Conservation (phyloP, 176 grass and related monocot species). For the Cenchrus americanus region DNA sequence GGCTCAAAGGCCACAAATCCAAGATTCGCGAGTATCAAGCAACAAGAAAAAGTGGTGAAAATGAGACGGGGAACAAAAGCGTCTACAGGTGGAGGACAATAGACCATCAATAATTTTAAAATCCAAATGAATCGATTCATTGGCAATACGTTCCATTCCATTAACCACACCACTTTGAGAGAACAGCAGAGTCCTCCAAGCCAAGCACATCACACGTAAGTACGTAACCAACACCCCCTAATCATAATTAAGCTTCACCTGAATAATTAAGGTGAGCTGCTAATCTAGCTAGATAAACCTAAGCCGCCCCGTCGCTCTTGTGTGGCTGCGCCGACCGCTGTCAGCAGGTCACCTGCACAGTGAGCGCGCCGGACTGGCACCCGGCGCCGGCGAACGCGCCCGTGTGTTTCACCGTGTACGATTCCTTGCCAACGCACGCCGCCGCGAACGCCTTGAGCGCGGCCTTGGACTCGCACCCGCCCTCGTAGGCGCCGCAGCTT, state of each 20-base stretch:
- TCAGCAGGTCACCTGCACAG: conserved; percentile 52
- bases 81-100: no score
- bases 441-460: conserved; percentile 43
- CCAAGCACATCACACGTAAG: not conserved
- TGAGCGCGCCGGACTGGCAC: conserved; percentile 45
- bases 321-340: no score
- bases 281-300: not conserved
- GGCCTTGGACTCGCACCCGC: conserved; percentile 54
- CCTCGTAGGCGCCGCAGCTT: conserved; percentile 47
- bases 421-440: conserved; percentile 34
- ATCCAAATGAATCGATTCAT: not conserved
- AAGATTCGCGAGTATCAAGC: not conserved
- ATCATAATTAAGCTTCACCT: not conserved
- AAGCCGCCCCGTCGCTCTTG: not conserved
- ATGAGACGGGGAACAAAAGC: no score
- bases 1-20: not conserved
- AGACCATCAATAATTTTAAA: not conserved
- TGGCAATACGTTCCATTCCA: not conserved
- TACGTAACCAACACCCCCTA: not conserved
- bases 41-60: not conserved
- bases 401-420: not conserved
- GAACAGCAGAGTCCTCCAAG: not conserved
- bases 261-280: not conserved
- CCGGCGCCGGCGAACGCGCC: conserved; percentile 2
- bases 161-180: not conserved